Evolutionary conservation across 768 basidiomycete species (phyloP).

Genomic region (Calocera cornea): DNA sequence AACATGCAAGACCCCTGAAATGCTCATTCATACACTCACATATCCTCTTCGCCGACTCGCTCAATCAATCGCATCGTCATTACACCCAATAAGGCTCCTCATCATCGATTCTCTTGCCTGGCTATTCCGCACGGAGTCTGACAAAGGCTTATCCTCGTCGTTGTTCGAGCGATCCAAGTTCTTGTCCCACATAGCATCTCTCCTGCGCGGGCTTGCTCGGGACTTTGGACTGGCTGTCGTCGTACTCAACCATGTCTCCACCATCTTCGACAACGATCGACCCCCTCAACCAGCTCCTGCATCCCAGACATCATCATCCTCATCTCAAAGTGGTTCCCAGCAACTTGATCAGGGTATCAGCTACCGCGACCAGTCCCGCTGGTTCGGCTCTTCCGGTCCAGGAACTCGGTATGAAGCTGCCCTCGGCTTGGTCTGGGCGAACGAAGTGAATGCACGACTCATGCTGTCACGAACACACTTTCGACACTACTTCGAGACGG

Average conservation of each 20-base stretch:
- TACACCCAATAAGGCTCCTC: slow-evolving; percentile 58
- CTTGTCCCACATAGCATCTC: slow-evolving; percentile 49
- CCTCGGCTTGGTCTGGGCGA: slow-evolving; percentile 86
- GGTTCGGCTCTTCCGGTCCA: slow-evolving; percentile 55
- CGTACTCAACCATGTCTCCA: slow-evolving; percentile 79
- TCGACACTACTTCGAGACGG: slow-evolving; percentile 19
- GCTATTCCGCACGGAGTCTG: slow-evolving; percentile 50
- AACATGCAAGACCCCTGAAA: slow-evolving; percentile 36
- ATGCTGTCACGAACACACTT: slow-evolving; percentile 56
- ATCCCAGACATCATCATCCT: slow-evolving; percentile 14
- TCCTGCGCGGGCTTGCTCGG: slow-evolving; percentile 58
- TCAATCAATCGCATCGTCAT: not conserved
- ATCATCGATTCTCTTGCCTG: slow-evolving; percentile 83
- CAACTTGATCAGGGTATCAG: slow-evolving; percentile 28
- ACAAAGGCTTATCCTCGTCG: slow-evolving; percentile 44
- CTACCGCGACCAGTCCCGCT: slow-evolving; percentile 60
- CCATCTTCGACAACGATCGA: slow-evolving; percentile 40
- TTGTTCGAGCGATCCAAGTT: slow-evolving; percentile 61
- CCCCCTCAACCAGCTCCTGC: not conserved
- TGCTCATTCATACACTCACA: slow-evolving; percentile 42
- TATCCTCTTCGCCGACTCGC: slow-evolving; percentile 33
- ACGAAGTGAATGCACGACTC: slow-evolving; percentile 74
- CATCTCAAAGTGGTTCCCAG: slow-evolving; percentile 17
- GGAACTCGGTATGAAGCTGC: slow-evolving; percentile 56
- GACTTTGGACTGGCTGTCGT: slow-evolving; percentile 56